These are phyloP conservation scores for Gossypium ekmanianum DNA, from an alignment of 345 rosid genomes.

Conservation along the genomic window DNA sequence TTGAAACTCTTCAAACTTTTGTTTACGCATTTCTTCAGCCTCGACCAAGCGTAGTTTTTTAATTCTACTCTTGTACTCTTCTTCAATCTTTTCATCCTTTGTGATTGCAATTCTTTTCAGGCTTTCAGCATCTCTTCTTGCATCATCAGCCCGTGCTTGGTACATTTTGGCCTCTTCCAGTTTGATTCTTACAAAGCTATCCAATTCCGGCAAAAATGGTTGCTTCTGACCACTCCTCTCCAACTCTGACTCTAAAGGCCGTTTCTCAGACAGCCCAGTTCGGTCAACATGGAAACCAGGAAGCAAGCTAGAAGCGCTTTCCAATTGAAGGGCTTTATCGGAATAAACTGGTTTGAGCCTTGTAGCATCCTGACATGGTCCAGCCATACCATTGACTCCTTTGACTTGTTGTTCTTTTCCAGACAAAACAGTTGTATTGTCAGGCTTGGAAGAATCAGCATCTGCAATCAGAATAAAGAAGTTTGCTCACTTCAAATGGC, in stretches of 20 bases:
- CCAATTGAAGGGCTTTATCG: constrained; percentile 57
- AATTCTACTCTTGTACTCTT: constrained; percentile 50
- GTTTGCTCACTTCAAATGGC: not conserved
- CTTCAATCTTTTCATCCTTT: constrained; percentile 67
- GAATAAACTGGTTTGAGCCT: constrained; percentile 55
- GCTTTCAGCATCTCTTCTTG: constrained; percentile 84
- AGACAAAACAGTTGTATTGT: constrained; percentile 28
- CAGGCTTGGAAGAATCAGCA: constrained; percentile 49
- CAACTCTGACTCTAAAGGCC: constrained; percentile 38
- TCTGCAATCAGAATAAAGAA: constrained; percentile 45
- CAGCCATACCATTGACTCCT: constrained; percentile 39
- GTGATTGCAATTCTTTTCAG: constrained; percentile 68
- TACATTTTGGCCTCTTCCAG: constrained; percentile 92
- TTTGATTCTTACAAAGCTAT: constrained; percentile 79
- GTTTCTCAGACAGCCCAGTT: constrained; percentile 39
- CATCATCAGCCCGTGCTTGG: constrained; percentile 81
- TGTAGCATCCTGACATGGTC: constrained; percentile 49
- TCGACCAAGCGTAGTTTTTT: constrained; percentile 60
- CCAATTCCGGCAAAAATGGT: constrained; percentile 76
- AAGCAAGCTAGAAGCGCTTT: constrained; percentile 47
- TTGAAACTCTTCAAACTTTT: constrained; percentile 64
- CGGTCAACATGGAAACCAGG: constrained; percentile 31
- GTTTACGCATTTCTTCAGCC: constrained; percentile 58
- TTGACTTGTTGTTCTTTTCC: constrained; percentile 56
- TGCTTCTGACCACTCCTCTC: constrained; percentile 44